Conservation (phyloP, 2,329 filamentous ascomycete genomes). For the Fusarium aywerte region DNA sequence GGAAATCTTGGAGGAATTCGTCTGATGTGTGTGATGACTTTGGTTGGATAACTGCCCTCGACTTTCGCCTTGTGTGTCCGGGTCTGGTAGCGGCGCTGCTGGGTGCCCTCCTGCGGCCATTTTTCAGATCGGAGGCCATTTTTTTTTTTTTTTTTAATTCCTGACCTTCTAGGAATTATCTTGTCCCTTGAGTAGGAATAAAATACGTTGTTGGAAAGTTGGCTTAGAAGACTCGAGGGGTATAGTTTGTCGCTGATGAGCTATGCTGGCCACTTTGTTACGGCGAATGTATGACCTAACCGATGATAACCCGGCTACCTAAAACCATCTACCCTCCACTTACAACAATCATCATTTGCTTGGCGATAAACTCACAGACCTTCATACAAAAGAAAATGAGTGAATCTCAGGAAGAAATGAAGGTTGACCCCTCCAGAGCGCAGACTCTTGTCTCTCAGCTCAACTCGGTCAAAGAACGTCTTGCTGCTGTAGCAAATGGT, state of each 20-base stretch:
- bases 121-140: conserved; percentile 50
- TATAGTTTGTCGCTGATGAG: conserved; percentile 16
- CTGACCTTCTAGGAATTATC: too few species aligned
- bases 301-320: conserved; percentile 51
- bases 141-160: neutral
- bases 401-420: conserved; percentile 63
- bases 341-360: conserved; percentile 35
- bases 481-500: conserved; percentile 64
- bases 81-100: conserved; percentile 57
- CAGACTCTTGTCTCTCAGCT: conserved; percentile 72
- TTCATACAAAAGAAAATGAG: conserved; percentile 52
- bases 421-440: conserved; percentile 70
- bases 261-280: conserved; percentile 30
- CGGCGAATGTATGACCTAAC: conserved; percentile 29
- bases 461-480: conserved; percentile 66
- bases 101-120: conserved; percentile 58
- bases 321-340: conserved; percentile 40
- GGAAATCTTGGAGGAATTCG: conserved; percentile 78
- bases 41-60: conserved; percentile 55
- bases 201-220: conserved; percentile 1
- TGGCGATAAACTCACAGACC: neutral
- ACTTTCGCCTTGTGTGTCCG: conserved; percentile 55
- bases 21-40: conserved; percentile 75
- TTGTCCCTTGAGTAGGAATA: neutral
- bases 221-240: conserved; percentile 13